Base-by-base conservation (phyloP, 768 basidiomycete species). In the Rhodotorula sphaerocarpa region DNA sequence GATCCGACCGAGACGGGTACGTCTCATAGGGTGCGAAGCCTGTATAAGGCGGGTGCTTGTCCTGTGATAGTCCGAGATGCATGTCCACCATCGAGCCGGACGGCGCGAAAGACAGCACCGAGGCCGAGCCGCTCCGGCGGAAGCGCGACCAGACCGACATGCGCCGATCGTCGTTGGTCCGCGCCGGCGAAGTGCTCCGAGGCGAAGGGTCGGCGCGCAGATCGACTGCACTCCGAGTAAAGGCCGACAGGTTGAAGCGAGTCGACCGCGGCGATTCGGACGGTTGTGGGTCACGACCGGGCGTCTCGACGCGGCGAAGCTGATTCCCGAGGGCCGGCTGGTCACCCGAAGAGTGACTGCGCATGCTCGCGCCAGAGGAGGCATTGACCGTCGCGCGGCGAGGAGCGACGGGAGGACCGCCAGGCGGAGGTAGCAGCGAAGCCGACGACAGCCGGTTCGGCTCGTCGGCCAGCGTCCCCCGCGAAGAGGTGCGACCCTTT, bases 11-110 rank as follows among this genome's bases (percentile, higher is more conserved):
- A 28, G 42, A 44, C 25, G 61, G 45, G 46, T 65, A 67, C 18
- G 62, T 42, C 18, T 55, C 53, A 53, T 69, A 65, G 11, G 55
- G 23, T 21, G 27, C 25, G 43, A 46, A 41, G 25, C 60, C 54
- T 15, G 30, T 39, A 36, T 50, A 52, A 11, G 34, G 67, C 55
- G 63, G 62, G 28, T 48, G 63, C 59, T 64, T 62, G 52, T 73
- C 72, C 46, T 63, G 65, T 33, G 57, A 57, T 27, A 71, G 33
- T 4, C 72, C 70, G 39, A 73, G 55, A 53, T 73, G 72, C 72
- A 73, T 73, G 50, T 73, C 71, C 61, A 70, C 61, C 72, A 73
- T 72, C 5, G 44, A 50, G 7, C 69, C 72, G 14, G 62, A 65
- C 42, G 70, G 69, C 5, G 66, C 65, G 55, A 68, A 67, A 28